Evolutionary conservation across 345 rosid species (phyloP).

Genomic region (Linum tenue): DNA sequence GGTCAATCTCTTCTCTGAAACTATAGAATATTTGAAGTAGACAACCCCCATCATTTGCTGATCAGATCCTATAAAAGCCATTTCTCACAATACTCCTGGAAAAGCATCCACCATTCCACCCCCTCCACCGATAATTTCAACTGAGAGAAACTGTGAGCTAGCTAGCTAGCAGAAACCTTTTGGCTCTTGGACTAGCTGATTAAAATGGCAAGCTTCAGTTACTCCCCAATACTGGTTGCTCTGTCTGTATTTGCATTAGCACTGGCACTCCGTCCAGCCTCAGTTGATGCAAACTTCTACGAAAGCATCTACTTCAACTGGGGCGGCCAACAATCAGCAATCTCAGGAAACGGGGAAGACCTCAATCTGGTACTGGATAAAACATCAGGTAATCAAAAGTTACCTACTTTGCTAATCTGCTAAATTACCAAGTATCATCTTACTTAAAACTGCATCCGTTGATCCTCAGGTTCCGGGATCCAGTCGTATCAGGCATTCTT

Average conservation of each 20-base stretch:
- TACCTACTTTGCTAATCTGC: not conserved
- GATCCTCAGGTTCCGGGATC: constrained; percentile 44
- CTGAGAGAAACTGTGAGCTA: not conserved
- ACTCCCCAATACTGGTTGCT: constrained; percentile 17
- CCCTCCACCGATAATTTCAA: too few relatives aligned
- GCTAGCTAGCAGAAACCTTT: not conserved
- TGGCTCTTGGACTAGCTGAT: constrained; percentile 1
- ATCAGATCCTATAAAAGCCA: too few relatives aligned
- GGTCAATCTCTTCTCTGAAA: constrained; percentile 6
- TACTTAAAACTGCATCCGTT: too few relatives aligned
- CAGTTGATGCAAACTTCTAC: constrained; percentile 37
- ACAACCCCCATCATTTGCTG: too few relatives aligned
- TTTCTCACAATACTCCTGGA: too few relatives aligned
- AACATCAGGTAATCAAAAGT: constrained; percentile 51
- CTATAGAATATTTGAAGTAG: too few relatives aligned
- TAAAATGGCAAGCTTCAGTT: constrained; percentile 30
- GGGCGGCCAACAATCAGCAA: constrained; percentile 40
- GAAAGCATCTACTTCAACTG: constrained; percentile 50
- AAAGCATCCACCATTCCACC: too few relatives aligned
- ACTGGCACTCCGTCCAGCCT: constrained; percentile 24
- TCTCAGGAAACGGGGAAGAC: constrained; percentile 30
- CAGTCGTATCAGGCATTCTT: constrained; percentile 48
- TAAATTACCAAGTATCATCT: not conserved
- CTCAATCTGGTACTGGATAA: constrained; percentile 53
- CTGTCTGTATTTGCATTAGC: constrained; percentile 22